Evolutionary conservation across 2,329 filamentous ascomycete genomes (phyloP).

Genomic region (Macrophomina phaseolina): DNA sequence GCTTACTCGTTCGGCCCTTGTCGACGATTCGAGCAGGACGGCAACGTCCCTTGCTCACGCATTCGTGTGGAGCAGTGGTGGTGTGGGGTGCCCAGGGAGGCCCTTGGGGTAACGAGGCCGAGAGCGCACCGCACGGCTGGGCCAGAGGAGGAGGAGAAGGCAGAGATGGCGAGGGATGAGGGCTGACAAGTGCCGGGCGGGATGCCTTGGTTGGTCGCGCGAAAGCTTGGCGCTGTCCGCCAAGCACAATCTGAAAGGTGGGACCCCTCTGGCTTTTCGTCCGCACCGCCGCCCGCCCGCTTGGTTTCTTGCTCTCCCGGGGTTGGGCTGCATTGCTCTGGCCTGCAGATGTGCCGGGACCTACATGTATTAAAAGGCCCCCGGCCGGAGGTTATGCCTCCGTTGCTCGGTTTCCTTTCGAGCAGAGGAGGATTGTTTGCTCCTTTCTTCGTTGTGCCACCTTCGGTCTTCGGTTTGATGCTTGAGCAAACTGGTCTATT

Average conservation of each 20-base stretch:
- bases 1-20: not conserved
- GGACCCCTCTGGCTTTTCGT: not conserved
- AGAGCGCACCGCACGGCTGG: not conserved
- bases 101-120: not conserved
- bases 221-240: constrained; percentile 3
- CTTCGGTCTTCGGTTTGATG: not conserved
- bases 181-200: not conserved
- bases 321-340: not conserved
- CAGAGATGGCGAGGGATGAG: too few species aligned
- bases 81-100: too few species aligned
- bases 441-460: not conserved
- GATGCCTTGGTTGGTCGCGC: constrained; percentile 1
- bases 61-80: too few species aligned
- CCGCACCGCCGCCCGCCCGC: not conserved
- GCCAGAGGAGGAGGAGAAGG: not conserved
- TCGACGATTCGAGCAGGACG: too few species aligned
- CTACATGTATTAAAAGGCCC: constrained; percentile 5
- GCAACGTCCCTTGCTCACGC: too few species aligned
- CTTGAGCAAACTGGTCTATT: not conserved
- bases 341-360: not conserved
- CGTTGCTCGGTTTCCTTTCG: not conserved
- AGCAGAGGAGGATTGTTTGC: not conserved
- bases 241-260: constrained; percentile 10
- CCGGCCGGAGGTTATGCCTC: not conserved
- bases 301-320: not conserved